Conservation (phyloP, 1,139 yeast species). For the Debaryomycetaceae sp. region DNA sequence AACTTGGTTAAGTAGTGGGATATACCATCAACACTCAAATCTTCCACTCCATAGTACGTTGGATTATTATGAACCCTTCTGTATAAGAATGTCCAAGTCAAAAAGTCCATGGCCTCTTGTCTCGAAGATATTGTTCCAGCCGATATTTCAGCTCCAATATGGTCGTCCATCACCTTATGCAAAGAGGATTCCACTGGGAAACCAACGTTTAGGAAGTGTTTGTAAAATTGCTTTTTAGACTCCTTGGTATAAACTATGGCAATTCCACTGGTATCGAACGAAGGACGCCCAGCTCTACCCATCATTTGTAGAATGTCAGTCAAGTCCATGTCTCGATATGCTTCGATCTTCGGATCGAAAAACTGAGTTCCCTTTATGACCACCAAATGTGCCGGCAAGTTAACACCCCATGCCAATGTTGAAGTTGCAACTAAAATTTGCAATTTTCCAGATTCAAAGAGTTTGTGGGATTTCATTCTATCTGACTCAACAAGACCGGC, state of each 20-base stretch:
- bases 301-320: slow-evolving; percentile 90
- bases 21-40: slow-evolving; percentile 61
- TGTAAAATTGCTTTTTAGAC: slow-evolving; percentile 85
- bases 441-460: slow-evolving; percentile 80
- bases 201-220: slow-evolving; percentile 90
- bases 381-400: slow-evolving; percentile 91
- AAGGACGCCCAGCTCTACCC: slow-evolving; percentile 97
- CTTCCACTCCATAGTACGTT: slow-evolving; percentile 87
- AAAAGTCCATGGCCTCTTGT: slow-evolving; percentile 88
- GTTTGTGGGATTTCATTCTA: slow-evolving; percentile 78
- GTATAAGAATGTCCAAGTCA: slow-evolving; percentile 92
- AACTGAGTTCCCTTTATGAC: slow-evolving; percentile 92
- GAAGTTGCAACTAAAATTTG: slow-evolving; percentile 93
- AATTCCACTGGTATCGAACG: slow-evolving; percentile 91
- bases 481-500: slow-evolving; percentile 95
- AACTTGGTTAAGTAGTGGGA: slow-evolving; percentile 67
- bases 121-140: slow-evolving; percentile 79
- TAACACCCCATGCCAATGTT: slow-evolving; percentile 97
- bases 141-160: slow-evolving; percentile 93
- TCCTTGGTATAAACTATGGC: slow-evolving; percentile 95
- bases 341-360: slow-evolving; percentile 78
- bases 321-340: slow-evolving; percentile 81
- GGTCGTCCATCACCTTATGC: slow-evolving; percentile 90
- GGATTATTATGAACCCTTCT: slow-evolving; percentile 95
- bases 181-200: slow-evolving; percentile 96